Evolutionary conservation across 2,329 filamentous ascomycete species (phyloP).

Genomic region (Paracoccidioides lutzii): DNA sequence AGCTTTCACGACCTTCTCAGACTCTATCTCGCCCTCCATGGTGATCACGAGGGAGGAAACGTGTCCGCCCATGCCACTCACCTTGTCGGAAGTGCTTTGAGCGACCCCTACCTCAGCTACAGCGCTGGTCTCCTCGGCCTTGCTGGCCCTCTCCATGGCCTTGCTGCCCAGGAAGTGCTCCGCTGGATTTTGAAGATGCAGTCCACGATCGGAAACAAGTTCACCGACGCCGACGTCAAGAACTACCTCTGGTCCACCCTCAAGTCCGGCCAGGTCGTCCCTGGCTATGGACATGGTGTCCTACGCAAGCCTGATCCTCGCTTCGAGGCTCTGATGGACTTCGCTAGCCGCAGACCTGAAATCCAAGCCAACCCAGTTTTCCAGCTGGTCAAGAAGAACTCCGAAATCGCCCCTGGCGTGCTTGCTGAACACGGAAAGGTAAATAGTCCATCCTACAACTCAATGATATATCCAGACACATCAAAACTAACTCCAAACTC

Average conservation of each 20-base stretch:
- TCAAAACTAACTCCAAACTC: slow-evolving; percentile 4
- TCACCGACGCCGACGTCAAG: slow-evolving; percentile 69
- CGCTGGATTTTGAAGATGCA: slow-evolving; percentile 97
- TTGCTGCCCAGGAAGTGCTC: slow-evolving; percentile 92
- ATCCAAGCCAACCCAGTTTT: slow-evolving; percentile 83
- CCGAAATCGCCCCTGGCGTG: slow-evolving; percentile 77
- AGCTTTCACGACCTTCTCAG: slow-evolving; percentile 91
- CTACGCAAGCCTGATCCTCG: slow-evolving; percentile 93
- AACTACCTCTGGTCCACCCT: slow-evolving; percentile 88
- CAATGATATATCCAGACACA: not conserved
- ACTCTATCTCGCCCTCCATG: slow-evolving; percentile 89
- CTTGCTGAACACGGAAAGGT: slow-evolving; percentile 87
- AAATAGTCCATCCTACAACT: slow-evolving; percentile 9
- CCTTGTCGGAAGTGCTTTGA: slow-evolving; percentile 84
- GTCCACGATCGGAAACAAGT: slow-evolving; percentile 63
- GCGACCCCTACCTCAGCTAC: slow-evolving; percentile 91
- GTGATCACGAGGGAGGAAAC: slow-evolving; percentile 96
- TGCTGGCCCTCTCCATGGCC: slow-evolving; percentile 81
- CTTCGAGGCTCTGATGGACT: slow-evolving; percentile 94
- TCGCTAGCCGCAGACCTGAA: slow-evolving; percentile 69
- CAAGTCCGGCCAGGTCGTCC: slow-evolving; percentile 85
- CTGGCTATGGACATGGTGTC: slow-evolving; percentile 90
- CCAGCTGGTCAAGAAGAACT: slow-evolving; percentile 87
- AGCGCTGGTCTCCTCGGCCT: slow-evolving; percentile 90
- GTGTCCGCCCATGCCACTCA: slow-evolving; percentile 94